Evolutionary conservation across 495 filamentous ascomycete species (phyloP), one percentile per base, ranked within the genome.

Genomic region (Penicillium atrosanguineum): DNA sequence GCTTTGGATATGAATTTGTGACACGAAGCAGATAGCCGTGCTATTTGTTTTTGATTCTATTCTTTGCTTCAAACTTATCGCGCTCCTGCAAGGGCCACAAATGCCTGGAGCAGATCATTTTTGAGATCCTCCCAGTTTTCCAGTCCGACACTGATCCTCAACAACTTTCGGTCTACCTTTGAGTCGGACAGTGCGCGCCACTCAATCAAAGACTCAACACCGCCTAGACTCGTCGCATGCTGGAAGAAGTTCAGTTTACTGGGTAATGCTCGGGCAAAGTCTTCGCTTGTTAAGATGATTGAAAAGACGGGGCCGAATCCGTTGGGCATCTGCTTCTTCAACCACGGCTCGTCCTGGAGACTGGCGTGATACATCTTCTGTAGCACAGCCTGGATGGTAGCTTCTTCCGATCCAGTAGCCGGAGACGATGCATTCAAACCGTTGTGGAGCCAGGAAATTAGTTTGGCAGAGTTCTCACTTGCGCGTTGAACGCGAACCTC

Each of bases 221-320:
- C 89, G 2, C 91, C 91, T 9, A 96, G 68, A 67, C 87, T 91
- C 4, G 91, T 96, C 3, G 92, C 91, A 75, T 96, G 91, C 56
- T 92, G 87, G 74, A 96, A 96, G 43, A 91, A 79, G 23, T 74
- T 44, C 61, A 95, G 63, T 74, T 87, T 83, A 57, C 83, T 86
- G 18, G 92, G 92, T 46, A 96, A 62, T 34, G 69, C 63, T 42
- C 76, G 75, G 3, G 91, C 91, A 43, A 80, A 65, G 7, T 72
- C 69, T 57, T 78, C 75, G 2, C 67, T 70, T 46, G 78, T 73
- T 75, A 89, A 76, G 28, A 70, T 74, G 23, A 95, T 73, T 0
- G 84, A 73, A 61, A 96, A 96, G 6, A 96, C 92, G 1, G 91
- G 86, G 0, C 90, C 90, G 64, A 80, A 93, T 0, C 92, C 91